Percentiles rank a stretch among this genome's conserved stretches.
phyloP scores from a whole-genome alignment of 306 rosid genomes.

The Astragalus membranaceus region DNA sequence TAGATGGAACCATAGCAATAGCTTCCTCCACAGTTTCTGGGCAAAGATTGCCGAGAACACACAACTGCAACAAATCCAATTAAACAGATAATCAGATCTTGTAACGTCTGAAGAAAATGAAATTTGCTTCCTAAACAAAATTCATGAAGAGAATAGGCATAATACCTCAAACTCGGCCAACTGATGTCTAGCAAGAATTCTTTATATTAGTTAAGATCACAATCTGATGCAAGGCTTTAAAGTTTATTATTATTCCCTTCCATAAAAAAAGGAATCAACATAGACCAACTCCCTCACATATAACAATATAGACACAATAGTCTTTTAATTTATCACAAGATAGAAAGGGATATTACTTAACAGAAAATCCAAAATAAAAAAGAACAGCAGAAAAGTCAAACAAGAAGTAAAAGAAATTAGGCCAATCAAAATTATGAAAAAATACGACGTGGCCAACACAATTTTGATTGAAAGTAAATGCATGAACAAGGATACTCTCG shows the following conservation, averaged over 20 bases:
- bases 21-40: constrained; percentile 99
- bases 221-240: constrained; percentile 2
- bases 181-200: constrained; percentile 78
- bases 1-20: constrained; percentile 86
- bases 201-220: constrained; percentile 52
- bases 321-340: background rate
- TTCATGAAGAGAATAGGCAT: background rate
- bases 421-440: background rate
- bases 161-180: constrained; percentile 86
- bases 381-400: background rate
- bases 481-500: constrained; percentile 70
- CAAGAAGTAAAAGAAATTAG: background rate
- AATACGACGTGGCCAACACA: background rate
- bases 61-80: constrained; percentile 47
- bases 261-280: background rate
- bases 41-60: constrained; percentile 95
- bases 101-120: background rate
- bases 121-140: background rate
- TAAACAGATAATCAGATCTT: background rate
- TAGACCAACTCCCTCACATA: background rate
- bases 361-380: background rate
- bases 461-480: background rate
- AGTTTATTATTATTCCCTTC: background rate
- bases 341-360: background rate
- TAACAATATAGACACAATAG: background rate